phyloP scores from a whole-genome alignment of 306 rosid genomes.

The Nissolia schottii region DNA sequence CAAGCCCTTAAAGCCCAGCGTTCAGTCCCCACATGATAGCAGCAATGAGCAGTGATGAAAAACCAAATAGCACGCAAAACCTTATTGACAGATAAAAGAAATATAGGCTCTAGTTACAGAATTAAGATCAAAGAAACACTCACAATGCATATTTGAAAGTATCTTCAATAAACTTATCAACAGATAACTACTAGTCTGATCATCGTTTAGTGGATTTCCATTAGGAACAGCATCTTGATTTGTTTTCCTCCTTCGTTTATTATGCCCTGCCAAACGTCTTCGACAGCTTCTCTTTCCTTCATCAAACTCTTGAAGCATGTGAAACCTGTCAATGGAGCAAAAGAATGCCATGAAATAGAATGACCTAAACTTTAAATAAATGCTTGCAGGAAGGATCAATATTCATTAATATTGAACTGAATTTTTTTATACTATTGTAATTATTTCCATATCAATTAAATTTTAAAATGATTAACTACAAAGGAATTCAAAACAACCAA shows the following conservation, averaged over 20 bases:
- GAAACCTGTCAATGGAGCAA: constrained; percentile 41
- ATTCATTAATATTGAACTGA: neutral
- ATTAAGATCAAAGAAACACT: constrained; percentile 17
- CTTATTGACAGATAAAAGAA: neutral
- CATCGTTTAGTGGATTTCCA: constrained; percentile 43
- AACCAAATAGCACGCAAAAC: neutral
- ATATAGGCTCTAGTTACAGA: neutral
- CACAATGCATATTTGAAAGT: constrained; percentile 50
- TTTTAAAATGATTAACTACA: neutral
- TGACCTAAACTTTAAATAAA: neutral
- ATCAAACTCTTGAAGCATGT: constrained; percentile 56
- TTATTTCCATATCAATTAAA: neutral
- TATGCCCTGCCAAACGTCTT: constrained; percentile 62
- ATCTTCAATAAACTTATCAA: constrained; percentile 52
- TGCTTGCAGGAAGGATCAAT: neutral
- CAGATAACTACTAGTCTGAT: constrained; percentile 49
- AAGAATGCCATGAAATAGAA: neutral
- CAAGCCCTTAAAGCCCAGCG: neutral
- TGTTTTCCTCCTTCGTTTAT: constrained; percentile 54
- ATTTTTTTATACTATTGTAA: neutral
- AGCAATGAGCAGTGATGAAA: neutral
- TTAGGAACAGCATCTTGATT: constrained; percentile 43
- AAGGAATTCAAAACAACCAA: neutral
- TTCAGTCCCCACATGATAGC: neutral
- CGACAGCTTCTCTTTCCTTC: constrained; percentile 69